Percentiles rank a stretch among this genome's conserved stretches.
phyloP scores from a whole-genome alignment of 1,284 basidiomycete species.

The Omphalotus olearius region DNA sequence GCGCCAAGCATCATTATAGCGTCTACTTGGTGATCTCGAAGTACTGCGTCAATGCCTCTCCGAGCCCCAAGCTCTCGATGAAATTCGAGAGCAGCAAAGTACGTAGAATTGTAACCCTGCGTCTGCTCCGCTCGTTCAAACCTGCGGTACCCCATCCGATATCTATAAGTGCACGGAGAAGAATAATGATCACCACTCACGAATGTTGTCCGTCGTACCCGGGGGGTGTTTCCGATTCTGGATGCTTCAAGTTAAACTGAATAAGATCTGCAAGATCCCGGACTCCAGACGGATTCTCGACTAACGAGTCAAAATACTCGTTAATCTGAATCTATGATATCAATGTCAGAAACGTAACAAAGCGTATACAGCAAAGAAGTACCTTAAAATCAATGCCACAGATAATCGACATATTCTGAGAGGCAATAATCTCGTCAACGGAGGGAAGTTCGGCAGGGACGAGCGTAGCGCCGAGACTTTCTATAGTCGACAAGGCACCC shows the following conservation, averaged over 20 bases:
- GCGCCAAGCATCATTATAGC: constrained; percentile 54
- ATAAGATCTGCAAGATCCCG: constrained; percentile 51
- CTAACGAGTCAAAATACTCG: constrained; percentile 38
- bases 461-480: constrained; percentile 50
- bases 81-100: constrained; percentile 44
- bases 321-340: constrained; percentile 46
- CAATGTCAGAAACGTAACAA: not conserved
- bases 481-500: constrained; percentile 41
- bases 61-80: constrained; percentile 50
- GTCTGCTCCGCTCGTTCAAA: constrained; percentile 46
- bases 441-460: constrained; percentile 58
- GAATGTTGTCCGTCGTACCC: constrained; percentile 43
- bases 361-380: not conserved
- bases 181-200: constrained; percentile 23
- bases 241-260: constrained; percentile 45
- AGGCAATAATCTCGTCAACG: constrained; percentile 45
- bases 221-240: constrained; percentile 43
- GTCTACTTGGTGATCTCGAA: constrained; percentile 47
- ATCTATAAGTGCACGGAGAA: not conserved
- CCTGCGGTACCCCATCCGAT: constrained; percentile 22
- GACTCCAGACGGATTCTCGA: constrained; percentile 50
- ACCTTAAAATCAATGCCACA: constrained; percentile 57
- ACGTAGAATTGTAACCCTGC: constrained; percentile 40
- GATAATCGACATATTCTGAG: constrained; percentile 51
- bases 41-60: constrained; percentile 55